These are phyloP conservation scores for Fusarium nanum DNA, from an alignment of 2,329 filamentous ascomycete species.

Conservation along the genomic window DNA sequence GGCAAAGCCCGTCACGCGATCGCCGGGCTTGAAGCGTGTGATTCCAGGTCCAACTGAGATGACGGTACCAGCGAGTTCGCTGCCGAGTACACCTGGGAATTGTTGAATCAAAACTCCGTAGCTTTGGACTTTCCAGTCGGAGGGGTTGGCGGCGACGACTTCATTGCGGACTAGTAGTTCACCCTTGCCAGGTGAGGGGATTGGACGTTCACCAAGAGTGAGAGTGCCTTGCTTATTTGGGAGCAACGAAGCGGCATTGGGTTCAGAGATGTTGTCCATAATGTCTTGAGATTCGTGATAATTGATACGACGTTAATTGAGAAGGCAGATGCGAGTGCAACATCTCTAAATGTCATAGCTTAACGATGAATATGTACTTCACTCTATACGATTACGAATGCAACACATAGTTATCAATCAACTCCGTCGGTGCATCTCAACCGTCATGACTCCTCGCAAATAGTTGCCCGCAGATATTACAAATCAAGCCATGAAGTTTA, in stretches of 20 bases:
- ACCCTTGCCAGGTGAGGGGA: neutral
- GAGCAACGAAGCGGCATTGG: neutral
- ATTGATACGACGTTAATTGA: neutral
- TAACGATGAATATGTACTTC: neutral
- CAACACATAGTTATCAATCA: neutral
- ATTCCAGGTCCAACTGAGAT: conserved; percentile 10
- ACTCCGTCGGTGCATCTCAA: neutral
- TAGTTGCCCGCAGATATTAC: neutral
- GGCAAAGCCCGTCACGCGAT: conserved; percentile 45
- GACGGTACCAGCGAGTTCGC: conserved; percentile 25
- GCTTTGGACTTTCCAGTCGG: conserved; percentile 53
- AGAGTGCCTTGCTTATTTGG: neutral
- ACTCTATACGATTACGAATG: neutral
- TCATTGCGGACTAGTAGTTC: neutral
- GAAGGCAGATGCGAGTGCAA: too few relatives aligned
- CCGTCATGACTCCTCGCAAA: neutral
- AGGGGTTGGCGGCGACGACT: conserved; percentile 50
- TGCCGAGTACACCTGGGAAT: conserved; percentile 32
- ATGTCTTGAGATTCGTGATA: neutral
- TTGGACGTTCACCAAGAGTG: neutral
- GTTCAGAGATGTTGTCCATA: fast-evolving
- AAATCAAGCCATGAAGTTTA: neutral
- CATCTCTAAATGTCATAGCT: too few relatives aligned
- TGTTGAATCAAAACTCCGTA: conserved; percentile 39
- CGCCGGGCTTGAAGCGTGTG: conserved; percentile 17